Evolutionary conservation across 306 rosid species (phyloP).

Genomic region (Acacia melanoxylon): DNA sequence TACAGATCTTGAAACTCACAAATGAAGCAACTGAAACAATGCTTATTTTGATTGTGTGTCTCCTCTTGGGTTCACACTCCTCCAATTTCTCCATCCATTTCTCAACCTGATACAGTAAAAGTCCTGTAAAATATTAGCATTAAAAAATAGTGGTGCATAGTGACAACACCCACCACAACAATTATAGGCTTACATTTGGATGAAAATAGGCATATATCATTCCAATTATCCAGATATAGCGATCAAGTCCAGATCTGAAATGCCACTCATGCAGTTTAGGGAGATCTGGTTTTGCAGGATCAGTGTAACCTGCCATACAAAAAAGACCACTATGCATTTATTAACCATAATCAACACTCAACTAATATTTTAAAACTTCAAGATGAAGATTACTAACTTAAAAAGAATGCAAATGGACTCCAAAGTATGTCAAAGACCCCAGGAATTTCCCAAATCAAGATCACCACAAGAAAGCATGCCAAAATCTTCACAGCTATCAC

Average conservation of each 20-base stretch:
- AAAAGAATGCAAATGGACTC: conserved; percentile 73
- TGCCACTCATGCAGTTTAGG: conserved; percentile 96
- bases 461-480: conserved; percentile 89
- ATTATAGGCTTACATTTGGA: conserved; percentile 70
- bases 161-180: conserved; percentile 30
- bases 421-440: conserved; percentile 82
- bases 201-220: conserved; percentile 97
- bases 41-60: conserved; percentile 74
- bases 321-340: conserved; percentile 25
- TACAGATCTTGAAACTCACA: conserved; percentile 62
- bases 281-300: conserved; percentile 94
- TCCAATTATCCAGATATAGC: conserved; percentile 97
- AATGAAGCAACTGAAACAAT: conserved; percentile 63
- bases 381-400: conserved; percentile 60
- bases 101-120: conserved; percentile 76
- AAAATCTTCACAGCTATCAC: conserved; percentile 81
- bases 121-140: conserved; percentile 31
- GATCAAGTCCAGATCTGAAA: conserved; percentile 99
- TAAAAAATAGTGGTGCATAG: conserved; percentile 18
- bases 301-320: conserved; percentile 74
- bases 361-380: conserved; percentile 20
- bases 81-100: conserved; percentile 98
- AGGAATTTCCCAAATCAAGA: conserved; percentile 94
- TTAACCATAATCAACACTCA: conserved; percentile 22
- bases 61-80: conserved; percentile 84